Base-by-base conservation (phyloP, 2,329 filamentous ascomycete genomes). In the Paraphoma sp. region DNA sequence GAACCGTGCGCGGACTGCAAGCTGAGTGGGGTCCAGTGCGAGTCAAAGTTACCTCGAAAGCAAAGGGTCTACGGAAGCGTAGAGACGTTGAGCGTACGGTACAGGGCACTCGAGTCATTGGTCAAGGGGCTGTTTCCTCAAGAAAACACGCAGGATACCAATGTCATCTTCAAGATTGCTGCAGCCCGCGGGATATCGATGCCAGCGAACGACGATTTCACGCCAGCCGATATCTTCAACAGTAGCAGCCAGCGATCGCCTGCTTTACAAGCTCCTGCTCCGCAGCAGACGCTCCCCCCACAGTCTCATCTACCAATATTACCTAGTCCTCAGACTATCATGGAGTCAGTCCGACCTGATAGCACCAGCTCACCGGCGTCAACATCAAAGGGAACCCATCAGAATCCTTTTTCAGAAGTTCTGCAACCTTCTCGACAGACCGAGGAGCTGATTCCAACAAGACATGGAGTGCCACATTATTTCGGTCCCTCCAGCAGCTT, bases 61-160 rank as follows among this genome's bases (percentile, higher is more conserved):
- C 78, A 79, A 40, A 68, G 79, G 33, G 78, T 81, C 10, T 81
- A 81, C 52, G 79, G 79, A 14, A 80, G 79, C 54, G 76, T 80
- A 6, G 79, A 81, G 57, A 79, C 78, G n/a, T 65, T 81, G 43
- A 80, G 78, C 46, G 67, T 77, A 30, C 71, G 79, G 29, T 81
- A 79, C 56, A 70, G 79, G 43, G 77, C 79, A 2, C 69, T 81
- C 10, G 78, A 81, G 59, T 71, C 77, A 14, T 46, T 81, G 43
- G 71, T 80, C 42, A 76, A 77, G 48, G 78, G 78, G 0, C 53
- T 81, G 1, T 80, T 79, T 45, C 77, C 79, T 3, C 59, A 77
- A 14, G 67, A 77, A 36, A 76, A 79, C 52, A 69, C 74, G 2
- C 73, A 73, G 17, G 73, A 76, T 51, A 72, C 77, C 28, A 75